A percentile compares a stretch with the other conserved stretches of the same genome.
These are phyloP conservation scores for Ustilago bromivora DNA, from an alignment of 1,284 basidiomycete genomes.

Conservation along the genomic window DNA sequence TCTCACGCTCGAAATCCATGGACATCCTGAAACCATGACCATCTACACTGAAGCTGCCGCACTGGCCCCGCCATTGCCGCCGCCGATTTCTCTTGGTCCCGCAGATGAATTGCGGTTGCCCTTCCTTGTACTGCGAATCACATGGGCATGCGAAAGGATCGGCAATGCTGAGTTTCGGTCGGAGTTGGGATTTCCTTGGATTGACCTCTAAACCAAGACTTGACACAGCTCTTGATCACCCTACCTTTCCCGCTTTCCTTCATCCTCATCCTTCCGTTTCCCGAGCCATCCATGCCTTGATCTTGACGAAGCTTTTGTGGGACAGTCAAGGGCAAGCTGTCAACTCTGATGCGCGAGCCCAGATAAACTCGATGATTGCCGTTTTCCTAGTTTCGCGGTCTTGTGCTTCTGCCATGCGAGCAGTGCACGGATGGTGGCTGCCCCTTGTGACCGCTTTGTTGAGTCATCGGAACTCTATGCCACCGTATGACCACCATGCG, in stretches of 20 bases:
- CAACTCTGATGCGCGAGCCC: no score
- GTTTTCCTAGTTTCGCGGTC: not conserved
- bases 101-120: not conserved
- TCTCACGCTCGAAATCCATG: not conserved
- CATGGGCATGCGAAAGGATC: conserved; percentile 8
- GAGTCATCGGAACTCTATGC: not conserved
- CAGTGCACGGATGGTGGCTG: not conserved
- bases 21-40: not conserved
- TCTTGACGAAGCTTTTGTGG: not conserved
- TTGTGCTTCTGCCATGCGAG: not conserved
- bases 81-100: not conserved
- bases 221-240: not conserved
- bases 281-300: not conserved
- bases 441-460: not conserved
- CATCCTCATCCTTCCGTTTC: not conserved
- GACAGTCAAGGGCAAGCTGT: not conserved
- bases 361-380: no score
- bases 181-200: conserved; percentile 15
- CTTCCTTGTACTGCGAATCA: conserved; percentile 2
- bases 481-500: not conserved
- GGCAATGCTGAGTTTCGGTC: conserved; percentile 11
- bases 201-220: conserved; percentile 1
- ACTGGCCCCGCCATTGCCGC: not conserved
- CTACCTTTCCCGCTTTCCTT: not conserved
- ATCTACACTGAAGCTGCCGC: not conserved